These are phyloP conservation scores for Tuctoria greenei DNA, from an alignment of 176 grass and related monocot genomes.

Conservation along the genomic window DNA sequence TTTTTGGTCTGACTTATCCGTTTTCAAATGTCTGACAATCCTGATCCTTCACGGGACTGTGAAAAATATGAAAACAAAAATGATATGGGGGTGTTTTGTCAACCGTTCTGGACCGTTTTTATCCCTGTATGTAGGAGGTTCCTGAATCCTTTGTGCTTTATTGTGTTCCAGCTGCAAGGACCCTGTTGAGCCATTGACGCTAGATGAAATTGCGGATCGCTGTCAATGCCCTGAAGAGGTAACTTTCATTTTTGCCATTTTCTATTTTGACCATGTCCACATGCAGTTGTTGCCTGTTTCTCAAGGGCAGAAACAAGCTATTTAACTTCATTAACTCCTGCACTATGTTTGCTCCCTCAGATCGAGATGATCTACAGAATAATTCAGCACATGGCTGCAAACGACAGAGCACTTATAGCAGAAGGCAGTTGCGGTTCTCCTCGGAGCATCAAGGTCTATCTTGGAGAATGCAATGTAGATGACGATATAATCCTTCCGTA, in stretches of 20 bases:
- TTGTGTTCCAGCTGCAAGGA: slow-evolving; percentile 81
- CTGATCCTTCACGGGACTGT: no score
- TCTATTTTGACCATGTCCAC: neutral
- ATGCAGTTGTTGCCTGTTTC: neutral
- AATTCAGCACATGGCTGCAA: slow-evolving; percentile 92
- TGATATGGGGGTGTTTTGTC: no score
- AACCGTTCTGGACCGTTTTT: no score
- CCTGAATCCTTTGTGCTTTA: slow-evolving; percentile 5
- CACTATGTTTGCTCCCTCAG: slow-evolving; percentile 32
- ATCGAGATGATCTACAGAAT: slow-evolving; percentile 99
- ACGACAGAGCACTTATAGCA: slow-evolving; percentile 93
- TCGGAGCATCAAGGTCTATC: slow-evolving; percentile 83
- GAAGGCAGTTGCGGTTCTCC: slow-evolving; percentile 95
- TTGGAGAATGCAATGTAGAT: slow-evolving; percentile 80
- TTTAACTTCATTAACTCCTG: neutral
- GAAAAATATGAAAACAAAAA: no score
- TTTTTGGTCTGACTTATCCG: no score
- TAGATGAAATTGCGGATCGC: slow-evolving; percentile 90
- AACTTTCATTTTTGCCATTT: slow-evolving; percentile 26
- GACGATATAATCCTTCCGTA: slow-evolving; percentile 50
- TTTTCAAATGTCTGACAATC: no score
- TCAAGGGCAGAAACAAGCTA: neutral
- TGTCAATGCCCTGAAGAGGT: slow-evolving; percentile 84
- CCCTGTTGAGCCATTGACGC: slow-evolving; percentile 72
- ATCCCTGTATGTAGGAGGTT: no score